phyloP scores from a whole-genome alignment of 805 yeast genomes.

The Candida khao-thaluensis region DNA sequence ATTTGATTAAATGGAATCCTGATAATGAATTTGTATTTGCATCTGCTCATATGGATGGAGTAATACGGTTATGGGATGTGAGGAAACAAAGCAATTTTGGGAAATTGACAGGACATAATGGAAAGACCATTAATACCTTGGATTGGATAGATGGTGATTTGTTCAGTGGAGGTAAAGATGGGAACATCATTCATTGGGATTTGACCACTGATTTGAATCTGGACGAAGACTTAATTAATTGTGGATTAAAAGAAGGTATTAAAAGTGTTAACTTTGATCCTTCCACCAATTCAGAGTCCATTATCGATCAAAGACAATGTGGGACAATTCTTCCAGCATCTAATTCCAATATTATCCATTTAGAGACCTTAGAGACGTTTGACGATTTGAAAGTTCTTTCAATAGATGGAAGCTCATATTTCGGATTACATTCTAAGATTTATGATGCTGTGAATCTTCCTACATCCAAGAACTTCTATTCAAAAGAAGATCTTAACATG shows the following conservation, averaged over 20 bases:
- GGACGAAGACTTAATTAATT: conserved; percentile 20
- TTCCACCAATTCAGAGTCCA: conserved; percentile 27
- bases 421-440: conserved; percentile 54
- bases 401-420: conserved; percentile 52
- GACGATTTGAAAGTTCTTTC: conserved; percentile 45
- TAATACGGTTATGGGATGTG: conserved; percentile 73
- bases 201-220: conserved; percentile 28
- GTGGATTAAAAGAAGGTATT: conserved; percentile 49
- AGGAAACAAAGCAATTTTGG: conserved; percentile 57
- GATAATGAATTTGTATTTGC: conserved; percentile 60
- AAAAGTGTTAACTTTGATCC: conserved; percentile 39
- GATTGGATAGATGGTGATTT: conserved; percentile 60
- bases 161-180: conserved; percentile 62
- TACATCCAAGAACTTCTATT: conserved; percentile 23
- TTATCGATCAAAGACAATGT: conserved; percentile 48
- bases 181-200: conserved; percentile 69
- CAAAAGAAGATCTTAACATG: conserved; percentile 27
- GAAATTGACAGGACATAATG: conserved; percentile 56
- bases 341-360: conserved; percentile 46
- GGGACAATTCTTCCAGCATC: conserved; percentile 66
- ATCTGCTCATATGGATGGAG: conserved; percentile 56
- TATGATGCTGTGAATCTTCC: conserved; percentile 29
- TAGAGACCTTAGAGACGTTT: conserved; percentile 36
- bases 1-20: conserved; percentile 62
- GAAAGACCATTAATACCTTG: conserved; percentile 46